phyloP scores from a whole-genome alignment of 306 rosid species.

The Prunus mongolica region DNA sequence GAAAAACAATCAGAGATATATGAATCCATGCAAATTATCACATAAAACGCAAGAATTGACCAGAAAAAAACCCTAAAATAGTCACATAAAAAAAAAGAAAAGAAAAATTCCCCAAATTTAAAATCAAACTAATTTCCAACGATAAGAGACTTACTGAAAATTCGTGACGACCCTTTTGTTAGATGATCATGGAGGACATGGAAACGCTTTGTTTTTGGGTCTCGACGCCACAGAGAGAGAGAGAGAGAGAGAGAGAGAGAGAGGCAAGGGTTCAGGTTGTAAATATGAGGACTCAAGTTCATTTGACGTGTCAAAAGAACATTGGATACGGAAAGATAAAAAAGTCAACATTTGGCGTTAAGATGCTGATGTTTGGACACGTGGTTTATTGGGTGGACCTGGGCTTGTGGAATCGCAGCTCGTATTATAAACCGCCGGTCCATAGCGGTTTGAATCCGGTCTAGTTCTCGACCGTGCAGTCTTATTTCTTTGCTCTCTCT shows the following conservation, averaged over 20 bases:
- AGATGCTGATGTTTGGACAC: conserved; percentile 27
- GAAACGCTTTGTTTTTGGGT: conserved; percentile 13
- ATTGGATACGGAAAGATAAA: not conserved
- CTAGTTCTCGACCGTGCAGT: not conserved
- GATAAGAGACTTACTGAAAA: conserved; percentile 43
- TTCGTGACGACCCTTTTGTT: conserved; percentile 28
- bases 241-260: conserved; percentile 14
- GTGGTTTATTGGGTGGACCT: conserved; percentile 27
- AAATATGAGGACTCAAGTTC: conserved; percentile 50
- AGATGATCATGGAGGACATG: conserved; percentile 30
- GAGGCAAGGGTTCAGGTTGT: conserved; percentile 44
- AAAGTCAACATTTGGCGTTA: conserved; percentile 42
- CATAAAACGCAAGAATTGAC: not conserved
- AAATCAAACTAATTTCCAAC: not conserved
- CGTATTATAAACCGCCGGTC: conserved; percentile 19
- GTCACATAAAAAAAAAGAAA: not conserved
- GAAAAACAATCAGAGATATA: not conserved
- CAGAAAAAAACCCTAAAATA: not conserved
- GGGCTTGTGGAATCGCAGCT: conserved; percentile 25
- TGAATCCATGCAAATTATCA: not conserved
- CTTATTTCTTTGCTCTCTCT: no score
- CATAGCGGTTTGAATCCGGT: conserved; percentile 25
- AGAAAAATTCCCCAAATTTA: not conserved
- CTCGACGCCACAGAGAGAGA: conserved; percentile 17
- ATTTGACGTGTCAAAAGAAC: conserved; percentile 20